Evolutionary conservation across 371 early-diverging fungal species (phyloP).

Genomic region (Mortierella sp.): DNA sequence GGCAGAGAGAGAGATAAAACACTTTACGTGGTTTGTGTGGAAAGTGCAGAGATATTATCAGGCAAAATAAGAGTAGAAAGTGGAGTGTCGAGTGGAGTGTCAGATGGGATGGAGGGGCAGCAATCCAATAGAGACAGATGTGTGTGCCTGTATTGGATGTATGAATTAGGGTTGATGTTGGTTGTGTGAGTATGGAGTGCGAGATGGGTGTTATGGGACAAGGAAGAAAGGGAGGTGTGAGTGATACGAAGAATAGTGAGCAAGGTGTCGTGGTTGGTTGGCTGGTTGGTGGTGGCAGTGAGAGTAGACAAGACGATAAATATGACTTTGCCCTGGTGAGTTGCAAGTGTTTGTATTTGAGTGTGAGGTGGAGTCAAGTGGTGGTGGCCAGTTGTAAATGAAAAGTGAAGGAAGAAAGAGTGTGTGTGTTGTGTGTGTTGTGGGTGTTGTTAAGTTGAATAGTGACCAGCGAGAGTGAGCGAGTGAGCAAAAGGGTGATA

Average conservation of each 20-base stretch:
- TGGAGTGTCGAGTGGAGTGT: neutral
- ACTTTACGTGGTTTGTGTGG: neutral
- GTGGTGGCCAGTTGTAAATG: neutral
- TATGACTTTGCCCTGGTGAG: slow-evolving; percentile 1
- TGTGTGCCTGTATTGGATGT: neutral
- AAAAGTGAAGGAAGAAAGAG: neutral
- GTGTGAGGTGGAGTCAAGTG: neutral
- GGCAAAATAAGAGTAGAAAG: neutral
- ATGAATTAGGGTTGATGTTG: neutral
- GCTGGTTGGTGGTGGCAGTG: too few species aligned
- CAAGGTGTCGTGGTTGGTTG: too few species aligned
- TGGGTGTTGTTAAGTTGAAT: neutral
- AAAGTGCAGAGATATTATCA: neutral
- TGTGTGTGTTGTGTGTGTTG: neutral
- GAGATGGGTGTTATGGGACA: neutral
- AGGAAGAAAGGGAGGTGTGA: neutral
- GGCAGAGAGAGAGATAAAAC: neutral
- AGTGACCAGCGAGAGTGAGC: neutral
- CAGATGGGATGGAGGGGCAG: neutral
- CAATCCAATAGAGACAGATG: slow-evolving; percentile 2
- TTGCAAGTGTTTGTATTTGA: neutral
- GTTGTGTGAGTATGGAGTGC: neutral
- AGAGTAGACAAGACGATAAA: neutral
- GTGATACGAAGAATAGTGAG: neutral
- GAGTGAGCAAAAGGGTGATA: neutral